phyloP scores from a whole-genome alignment of 495 filamentous ascomycete species.

The Penicillium lividum region DNA sequence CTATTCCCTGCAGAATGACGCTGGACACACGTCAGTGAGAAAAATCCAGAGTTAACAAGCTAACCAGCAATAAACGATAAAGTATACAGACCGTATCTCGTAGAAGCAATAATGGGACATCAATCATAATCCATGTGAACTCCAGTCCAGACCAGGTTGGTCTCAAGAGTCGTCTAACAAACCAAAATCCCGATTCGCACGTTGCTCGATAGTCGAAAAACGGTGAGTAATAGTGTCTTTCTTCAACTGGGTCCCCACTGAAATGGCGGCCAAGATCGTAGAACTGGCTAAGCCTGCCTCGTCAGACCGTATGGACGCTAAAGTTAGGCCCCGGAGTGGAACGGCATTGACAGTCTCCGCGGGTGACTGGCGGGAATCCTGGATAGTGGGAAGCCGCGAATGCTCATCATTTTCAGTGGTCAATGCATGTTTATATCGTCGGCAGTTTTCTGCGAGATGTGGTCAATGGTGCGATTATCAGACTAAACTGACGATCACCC shows the following conservation, averaged over 20 bases:
- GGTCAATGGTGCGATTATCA: constrained; percentile 9
- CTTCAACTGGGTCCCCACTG: constrained; percentile 6
- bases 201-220: constrained; percentile 2
- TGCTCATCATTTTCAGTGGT: constrained; percentile 9
- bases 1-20: constrained; percentile 11
- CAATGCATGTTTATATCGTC: constrained; percentile 5
- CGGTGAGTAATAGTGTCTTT: constrained; percentile 2
- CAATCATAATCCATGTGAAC: not conserved
- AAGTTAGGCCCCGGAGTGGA: constrained; percentile 24
- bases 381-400: constrained; percentile 14
- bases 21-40: constrained; percentile 1
- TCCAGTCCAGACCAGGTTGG: not conserved
- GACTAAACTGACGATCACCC: constrained; percentile 7
- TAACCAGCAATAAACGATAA: not conserved
- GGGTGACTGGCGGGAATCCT: constrained; percentile 16
- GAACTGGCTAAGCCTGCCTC: constrained; percentile 22
- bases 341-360: constrained; percentile 17
- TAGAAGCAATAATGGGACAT: not conserved
- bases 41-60: not conserved
- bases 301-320: constrained; percentile 28
- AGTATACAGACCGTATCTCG: not conserved
- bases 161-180: not conserved
- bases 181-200: constrained; percentile 2
- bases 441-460: constrained; percentile 16
- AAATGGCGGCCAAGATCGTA: constrained; percentile 8